phyloP scores from a whole-genome alignment of 1,284 basidiomycete species.

The Ustilago xerochloae region DNA sequence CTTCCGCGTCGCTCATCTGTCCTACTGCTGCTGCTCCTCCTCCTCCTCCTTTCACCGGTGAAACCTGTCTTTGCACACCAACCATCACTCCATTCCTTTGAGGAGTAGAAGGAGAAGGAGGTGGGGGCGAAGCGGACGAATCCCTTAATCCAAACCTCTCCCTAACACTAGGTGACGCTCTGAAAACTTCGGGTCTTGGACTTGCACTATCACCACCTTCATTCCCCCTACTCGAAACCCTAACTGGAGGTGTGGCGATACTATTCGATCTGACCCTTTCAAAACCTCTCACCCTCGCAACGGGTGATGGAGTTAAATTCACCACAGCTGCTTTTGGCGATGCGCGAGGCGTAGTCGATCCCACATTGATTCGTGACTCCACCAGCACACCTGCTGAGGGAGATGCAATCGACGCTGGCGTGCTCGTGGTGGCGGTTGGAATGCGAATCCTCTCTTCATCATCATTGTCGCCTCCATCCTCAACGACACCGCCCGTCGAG shows the following conservation, averaged over 20 bases:
- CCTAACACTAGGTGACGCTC: conserved; percentile 27
- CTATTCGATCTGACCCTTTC: conserved; percentile 25
- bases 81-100: not conserved
- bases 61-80: not conserved
- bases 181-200: conserved; percentile 20
- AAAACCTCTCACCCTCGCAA: conserved; percentile 13
- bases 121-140: conserved; percentile 11
- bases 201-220: not conserved
- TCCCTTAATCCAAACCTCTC: conserved; percentile 34
- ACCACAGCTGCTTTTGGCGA: conserved; percentile 34
- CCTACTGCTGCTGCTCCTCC: not conserved
- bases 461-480: not conserved
- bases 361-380: conserved; percentile 42
- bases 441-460: not conserved
- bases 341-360: conserved; percentile 10
- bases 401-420: too few relatives aligned
- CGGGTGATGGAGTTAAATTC: conserved; percentile 19
- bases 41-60: conserved; percentile 10
- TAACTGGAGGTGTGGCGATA: conserved; percentile 9
- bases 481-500: not conserved
- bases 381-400: conserved; percentile 25
- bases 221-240: not conserved
- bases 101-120: not conserved
- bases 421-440: not conserved
- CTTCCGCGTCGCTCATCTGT: conserved; percentile 25